These are phyloP conservation scores for Durio zibethinus DNA, from an alignment of 345 rosid species.

Conservation along the genomic window DNA sequence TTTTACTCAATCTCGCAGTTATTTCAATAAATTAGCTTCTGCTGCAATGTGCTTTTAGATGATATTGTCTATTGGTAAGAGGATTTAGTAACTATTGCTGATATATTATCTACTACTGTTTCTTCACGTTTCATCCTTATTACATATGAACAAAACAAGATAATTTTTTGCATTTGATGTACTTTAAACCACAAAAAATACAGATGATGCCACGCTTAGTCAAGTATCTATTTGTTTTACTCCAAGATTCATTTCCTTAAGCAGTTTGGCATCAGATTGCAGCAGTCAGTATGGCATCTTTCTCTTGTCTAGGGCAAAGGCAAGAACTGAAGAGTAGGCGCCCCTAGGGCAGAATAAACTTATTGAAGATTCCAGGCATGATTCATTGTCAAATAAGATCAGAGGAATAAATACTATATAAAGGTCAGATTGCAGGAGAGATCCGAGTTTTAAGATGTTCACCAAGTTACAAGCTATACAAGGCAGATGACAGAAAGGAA, in stretches of 20 bases:
- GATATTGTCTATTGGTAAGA: neutral
- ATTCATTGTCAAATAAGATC: neutral
- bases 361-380: neutral
- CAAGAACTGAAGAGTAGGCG: neutral
- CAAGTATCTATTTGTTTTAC: neutral
- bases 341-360: neutral
- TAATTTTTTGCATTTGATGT: neutral
- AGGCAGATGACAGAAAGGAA: neutral
- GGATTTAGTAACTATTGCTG: neutral
- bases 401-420: neutral
- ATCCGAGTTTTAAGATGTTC: neutral
- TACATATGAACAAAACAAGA: neutral
- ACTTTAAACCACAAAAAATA: neutral
- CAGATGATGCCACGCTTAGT: neutral
- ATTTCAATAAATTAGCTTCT: constrained; percentile 10
- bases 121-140: neutral
- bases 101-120: neutral
- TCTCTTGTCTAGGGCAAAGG: neutral
- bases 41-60: neutral
- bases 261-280: neutral
- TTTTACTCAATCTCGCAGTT: neutral
- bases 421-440: neutral
- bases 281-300: neutral
- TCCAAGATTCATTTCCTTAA: neutral
- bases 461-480: neutral